A percentile compares a stretch with the other conserved stretches of the same genome.
Conservation (phyloP, 148 eudicot species). For the Euryodendron excelsum region DNA sequence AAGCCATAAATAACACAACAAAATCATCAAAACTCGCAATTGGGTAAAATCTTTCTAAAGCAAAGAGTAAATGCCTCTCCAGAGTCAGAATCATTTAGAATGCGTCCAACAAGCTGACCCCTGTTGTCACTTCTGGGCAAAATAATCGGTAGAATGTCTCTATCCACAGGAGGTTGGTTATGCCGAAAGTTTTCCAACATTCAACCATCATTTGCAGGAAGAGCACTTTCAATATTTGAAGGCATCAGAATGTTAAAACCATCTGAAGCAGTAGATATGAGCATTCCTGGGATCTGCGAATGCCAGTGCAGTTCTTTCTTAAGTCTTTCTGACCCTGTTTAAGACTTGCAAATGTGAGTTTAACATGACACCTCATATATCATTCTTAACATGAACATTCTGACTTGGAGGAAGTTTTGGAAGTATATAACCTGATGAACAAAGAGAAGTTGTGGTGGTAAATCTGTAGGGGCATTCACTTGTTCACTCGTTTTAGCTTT, state of each 20-base stretch:
- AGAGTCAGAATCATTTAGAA: too few species aligned
- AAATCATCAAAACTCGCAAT: too few species aligned
- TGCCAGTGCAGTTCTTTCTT: conserved; percentile 93
- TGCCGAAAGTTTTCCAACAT: not conserved
- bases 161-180: not conserved
- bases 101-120: too few species aligned
- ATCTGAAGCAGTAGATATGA: conserved; percentile 83
- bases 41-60: too few species aligned
- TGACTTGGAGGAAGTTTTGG: not conserved
- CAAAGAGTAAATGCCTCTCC: too few species aligned
- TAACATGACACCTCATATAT: not conserved
- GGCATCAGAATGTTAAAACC: conserved; percentile 90
- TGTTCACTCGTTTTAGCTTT: conserved; percentile 62
- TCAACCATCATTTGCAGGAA: conserved; percentile 49
- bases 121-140: too few species aligned
- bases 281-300: conserved; percentile 85
- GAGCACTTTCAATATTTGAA: conserved; percentile 62
- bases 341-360: not conserved
- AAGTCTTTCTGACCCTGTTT: conserved; percentile 90
- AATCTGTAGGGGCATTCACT: conserved; percentile 76
- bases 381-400: not conserved
- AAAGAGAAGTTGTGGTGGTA: conserved; percentile 95
- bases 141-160: not conserved
- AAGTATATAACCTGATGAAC: conserved; percentile 75
- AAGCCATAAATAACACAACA: too few species aligned